Percentiles rank a stretch among this genome's conserved stretches.
Evolutionary conservation across 1,284 basidiomycete species (phyloP).

Genomic region (Heterobasidion irregulare): DNA sequence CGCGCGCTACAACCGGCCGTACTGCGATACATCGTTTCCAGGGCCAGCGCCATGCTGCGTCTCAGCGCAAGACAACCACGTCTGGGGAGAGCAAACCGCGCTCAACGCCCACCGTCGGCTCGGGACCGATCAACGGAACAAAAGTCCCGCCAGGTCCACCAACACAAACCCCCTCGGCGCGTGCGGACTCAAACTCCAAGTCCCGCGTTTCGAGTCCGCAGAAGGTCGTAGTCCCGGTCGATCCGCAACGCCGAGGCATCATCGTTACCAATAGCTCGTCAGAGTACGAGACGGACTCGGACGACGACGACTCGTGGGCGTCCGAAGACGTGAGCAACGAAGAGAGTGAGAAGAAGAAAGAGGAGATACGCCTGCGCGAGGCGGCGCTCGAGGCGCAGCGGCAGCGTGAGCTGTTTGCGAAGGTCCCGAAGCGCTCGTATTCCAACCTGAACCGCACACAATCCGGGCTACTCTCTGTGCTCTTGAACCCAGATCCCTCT

Average conservation of each 20-base stretch:
- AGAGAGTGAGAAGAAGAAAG: conserved; percentile 18
- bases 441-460: conserved; percentile 45
- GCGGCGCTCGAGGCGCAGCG: conserved; percentile 58
- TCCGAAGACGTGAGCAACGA: conserved; percentile 38
- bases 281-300: conserved; percentile 39
- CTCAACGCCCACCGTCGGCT: conserved; percentile 48
- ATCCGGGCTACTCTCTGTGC: conserved; percentile 54
- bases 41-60: neutral
- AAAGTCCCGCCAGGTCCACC: conserved; percentile 9
- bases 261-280: conserved; percentile 22
- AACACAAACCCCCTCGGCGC: conserved; percentile 6
- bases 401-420: conserved; percentile 70
- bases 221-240: neutral
- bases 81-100: conserved; percentile 22
- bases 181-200: conserved; percentile 1
- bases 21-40: conserved; percentile 9
- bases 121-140: conserved; percentile 44
- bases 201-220: neutral
- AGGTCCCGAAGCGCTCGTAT: conserved; percentile 61
- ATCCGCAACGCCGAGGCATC: conserved; percentile 16
- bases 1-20: conserved; percentile 14
- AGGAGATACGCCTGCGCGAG: conserved; percentile 27
- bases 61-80: conserved; percentile 4
- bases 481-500: conserved; percentile 62
- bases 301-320: conserved; percentile 41